phyloP scores from a whole-genome alignment of 768 basidiomycete species.

The Rhizopogon rudus region DNA sequence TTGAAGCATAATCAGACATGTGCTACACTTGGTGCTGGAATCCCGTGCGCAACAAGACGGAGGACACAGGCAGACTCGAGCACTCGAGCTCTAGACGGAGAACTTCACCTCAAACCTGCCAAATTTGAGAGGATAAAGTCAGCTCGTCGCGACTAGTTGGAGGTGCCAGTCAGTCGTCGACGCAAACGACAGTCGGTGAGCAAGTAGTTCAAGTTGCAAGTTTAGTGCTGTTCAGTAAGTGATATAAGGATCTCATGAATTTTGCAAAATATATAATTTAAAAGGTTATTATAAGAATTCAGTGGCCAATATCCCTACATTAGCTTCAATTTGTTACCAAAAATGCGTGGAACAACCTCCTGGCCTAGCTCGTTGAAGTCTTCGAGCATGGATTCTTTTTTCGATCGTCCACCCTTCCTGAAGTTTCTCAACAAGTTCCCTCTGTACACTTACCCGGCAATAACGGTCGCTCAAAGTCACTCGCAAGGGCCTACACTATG shows the following conservation, averaged over 20 bases:
- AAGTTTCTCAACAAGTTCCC: conserved; percentile 57
- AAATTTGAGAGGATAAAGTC: neutral
- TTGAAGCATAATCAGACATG: conserved; percentile 43
- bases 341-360: neutral
- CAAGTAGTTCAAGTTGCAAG: neutral
- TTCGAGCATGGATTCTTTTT: conserved; percentile 5
- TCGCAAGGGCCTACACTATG: conserved; percentile 50
- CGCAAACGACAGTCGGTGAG: neutral
- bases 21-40: neutral
- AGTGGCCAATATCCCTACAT: neutral
- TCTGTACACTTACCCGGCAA: conserved; percentile 45
- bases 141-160: neutral
- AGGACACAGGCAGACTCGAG: neutral
- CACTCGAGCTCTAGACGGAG: neutral
- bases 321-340: neutral
- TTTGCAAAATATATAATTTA: neutral
- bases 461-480: conserved; percentile 23
- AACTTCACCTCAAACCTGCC: neutral
- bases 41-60: neutral
- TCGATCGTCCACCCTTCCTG: conserved; percentile 24
- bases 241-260: too few species aligned
- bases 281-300: neutral
- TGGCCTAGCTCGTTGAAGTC: neutral
- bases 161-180: neutral
- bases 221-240: too few species aligned